Percentiles rank a stretch among this genome's conserved stretches.
phyloP scores from a whole-genome alignment of 2,329 filamentous ascomycete genomes.

The Arthrobotrys conoides region DNA sequence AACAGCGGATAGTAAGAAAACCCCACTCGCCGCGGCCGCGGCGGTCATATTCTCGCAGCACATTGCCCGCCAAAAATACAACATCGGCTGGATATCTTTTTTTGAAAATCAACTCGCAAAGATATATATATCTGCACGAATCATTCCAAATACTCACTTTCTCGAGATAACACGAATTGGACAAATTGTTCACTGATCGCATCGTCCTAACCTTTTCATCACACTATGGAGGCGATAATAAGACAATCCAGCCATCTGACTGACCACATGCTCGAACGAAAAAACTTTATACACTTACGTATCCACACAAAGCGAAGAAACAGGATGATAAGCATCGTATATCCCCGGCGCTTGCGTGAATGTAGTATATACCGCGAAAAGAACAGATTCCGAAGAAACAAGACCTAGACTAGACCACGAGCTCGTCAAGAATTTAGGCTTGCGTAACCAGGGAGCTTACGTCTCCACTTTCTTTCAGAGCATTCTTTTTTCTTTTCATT shows the following conservation, averaged over 20 bases:
- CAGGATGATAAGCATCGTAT: constrained; percentile 2
- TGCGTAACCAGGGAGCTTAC: constrained; percentile 46
- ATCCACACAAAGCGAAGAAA: not conserved
- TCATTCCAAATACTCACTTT: constrained; percentile 10
- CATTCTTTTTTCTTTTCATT: not conserved
- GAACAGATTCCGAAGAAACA: not conserved
- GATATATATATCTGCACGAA: not conserved
- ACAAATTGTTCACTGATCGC: not conserved
- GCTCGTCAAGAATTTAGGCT: constrained; percentile 12
- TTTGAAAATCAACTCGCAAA: not conserved
- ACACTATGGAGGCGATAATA: not conserved
- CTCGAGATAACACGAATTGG: not conserved
- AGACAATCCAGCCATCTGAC: constrained; percentile 8
- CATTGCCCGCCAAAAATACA: not conserved
- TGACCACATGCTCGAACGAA: not conserved
- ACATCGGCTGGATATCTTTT: not conserved
- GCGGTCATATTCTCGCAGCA: not conserved
- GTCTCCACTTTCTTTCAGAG: constrained; percentile 19
- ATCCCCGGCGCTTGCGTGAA: constrained; percentile 9
- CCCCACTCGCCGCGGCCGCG: constrained; percentile 4
- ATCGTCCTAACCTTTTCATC: not conserved
- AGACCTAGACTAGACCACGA: constrained; percentile 13
- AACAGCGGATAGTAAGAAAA: constrained; percentile 4
- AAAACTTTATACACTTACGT: not conserved
- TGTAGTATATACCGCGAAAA: constrained; percentile 1